phyloP scores from a whole-genome alignment of 495 filamentous ascomycete genomes.

The Evansstolkia leycettana region DNA sequence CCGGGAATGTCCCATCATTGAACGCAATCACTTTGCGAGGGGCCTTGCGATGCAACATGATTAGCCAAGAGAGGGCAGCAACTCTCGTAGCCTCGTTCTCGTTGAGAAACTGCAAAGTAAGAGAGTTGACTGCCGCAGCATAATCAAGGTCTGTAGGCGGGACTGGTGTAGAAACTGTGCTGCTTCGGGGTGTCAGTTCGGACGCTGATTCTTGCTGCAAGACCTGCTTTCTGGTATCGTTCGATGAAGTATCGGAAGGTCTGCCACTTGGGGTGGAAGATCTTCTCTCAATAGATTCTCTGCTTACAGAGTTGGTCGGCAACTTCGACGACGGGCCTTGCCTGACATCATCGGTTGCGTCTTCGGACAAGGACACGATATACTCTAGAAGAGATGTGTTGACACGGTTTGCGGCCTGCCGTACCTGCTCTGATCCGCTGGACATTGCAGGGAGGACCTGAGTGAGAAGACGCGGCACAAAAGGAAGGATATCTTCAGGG shows the following conservation, averaged over 20 bases:
- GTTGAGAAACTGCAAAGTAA: conserved; percentile 89
- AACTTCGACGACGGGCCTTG: conserved; percentile 25
- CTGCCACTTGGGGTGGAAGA: conserved; percentile 36
- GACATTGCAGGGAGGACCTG: conserved; percentile 93
- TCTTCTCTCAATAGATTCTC: conserved; percentile 38
- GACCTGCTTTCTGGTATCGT: conserved; percentile 22
- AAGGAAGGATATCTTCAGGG: conserved; percentile 91
- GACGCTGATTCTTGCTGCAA: conserved; percentile 24
- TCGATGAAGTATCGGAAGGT: conserved; percentile 25
- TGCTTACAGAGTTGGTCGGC: conserved; percentile 30
- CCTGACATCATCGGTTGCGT: conserved; percentile 34
- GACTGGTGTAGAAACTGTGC: conserved; percentile 28
- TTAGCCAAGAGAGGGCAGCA: conserved; percentile 86
- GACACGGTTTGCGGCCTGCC: conserved; percentile 75
- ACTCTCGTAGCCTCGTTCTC: conserved; percentile 94
- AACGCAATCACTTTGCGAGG: conserved; percentile 89
- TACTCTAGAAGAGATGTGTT: conserved; percentile 86
- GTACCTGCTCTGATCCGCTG: conserved; percentile 76
- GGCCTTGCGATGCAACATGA: conserved; percentile 93
- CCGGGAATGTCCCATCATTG: conserved; percentile 94
- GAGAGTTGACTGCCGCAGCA: conserved; percentile 87
- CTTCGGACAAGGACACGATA: conserved; percentile 81
- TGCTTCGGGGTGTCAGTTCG: conserved; percentile 35
- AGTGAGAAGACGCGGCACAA: conserved; percentile 81
- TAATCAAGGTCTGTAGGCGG: conserved; percentile 72